phyloP scores from a whole-genome alignment of 306 rosid genomes.

The Gastrolobium villosum region DNA sequence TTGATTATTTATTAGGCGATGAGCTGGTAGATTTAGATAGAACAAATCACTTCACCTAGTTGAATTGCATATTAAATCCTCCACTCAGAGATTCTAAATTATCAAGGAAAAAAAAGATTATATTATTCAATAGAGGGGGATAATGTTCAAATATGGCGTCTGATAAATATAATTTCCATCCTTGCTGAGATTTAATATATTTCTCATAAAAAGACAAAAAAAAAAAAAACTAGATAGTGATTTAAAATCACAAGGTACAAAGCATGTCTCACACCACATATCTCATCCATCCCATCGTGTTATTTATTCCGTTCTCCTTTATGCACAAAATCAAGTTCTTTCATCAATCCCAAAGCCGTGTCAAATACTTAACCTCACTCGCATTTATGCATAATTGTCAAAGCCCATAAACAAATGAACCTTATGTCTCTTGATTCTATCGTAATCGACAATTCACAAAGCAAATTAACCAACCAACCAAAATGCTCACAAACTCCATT shows the following conservation, averaged over 20 bases:
- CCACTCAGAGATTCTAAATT: background rate
- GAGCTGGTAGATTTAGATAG: constrained; percentile 26
- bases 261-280: constrained; percentile 1
- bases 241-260: constrained; percentile 37
- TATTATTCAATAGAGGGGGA: background rate
- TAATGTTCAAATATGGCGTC: constrained; percentile 36
- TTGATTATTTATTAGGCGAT: background rate
- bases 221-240: background rate
- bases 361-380: constrained; percentile 30
- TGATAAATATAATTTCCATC: background rate
- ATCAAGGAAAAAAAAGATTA: background rate
- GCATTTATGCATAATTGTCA: constrained; percentile 47
- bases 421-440: constrained; percentile 19
- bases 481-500: constrained; percentile 3
- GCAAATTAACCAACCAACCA: constrained; percentile 37
- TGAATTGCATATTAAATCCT: constrained; percentile 25
- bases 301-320: constrained; percentile 26
- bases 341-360: constrained; percentile 48
- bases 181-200: background rate
- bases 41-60: background rate
- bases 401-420: background rate
- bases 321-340: constrained; percentile 14
- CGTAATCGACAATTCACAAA: background rate
- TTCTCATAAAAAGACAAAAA: constrained; percentile 45
- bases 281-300: constrained; percentile 30